A percentile compares a stretch with the other conserved stretches of the same genome.
Conservation (phyloP, 2,329 filamentous ascomycete species). For the Penicillium hordei region DNA sequence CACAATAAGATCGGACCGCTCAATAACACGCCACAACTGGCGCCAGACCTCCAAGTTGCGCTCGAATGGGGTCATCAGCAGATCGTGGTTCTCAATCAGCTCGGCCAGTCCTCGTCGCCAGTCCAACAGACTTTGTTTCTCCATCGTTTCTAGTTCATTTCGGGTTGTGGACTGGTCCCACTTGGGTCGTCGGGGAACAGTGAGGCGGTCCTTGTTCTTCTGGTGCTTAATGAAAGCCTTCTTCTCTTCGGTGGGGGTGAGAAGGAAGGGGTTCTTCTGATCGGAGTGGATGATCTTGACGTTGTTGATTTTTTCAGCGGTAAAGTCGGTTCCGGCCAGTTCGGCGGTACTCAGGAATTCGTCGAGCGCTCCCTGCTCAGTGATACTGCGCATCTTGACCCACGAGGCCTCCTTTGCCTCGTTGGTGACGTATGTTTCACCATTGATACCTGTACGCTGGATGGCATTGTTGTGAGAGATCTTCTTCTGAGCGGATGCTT, state of each 20-base stretch:
- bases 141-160: constrained; percentile 72
- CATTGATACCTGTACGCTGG: constrained; percentile 69
- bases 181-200: constrained; percentile 82
- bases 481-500: constrained; percentile 78
- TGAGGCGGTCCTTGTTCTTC: constrained; percentile 74
- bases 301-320: constrained; percentile 97
- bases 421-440: constrained; percentile 89
- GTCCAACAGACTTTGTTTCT: constrained; percentile 76
- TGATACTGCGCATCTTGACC: constrained; percentile 99
- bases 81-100: constrained; percentile 86
- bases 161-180: constrained; percentile 88
- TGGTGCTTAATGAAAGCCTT: constrained; percentile 76
- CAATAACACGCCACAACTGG: constrained; percentile 96
- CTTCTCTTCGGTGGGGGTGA: constrained; percentile 81
- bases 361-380: constrained; percentile 92
- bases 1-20: constrained; percentile 90
- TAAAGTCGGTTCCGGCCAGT: constrained; percentile 97
- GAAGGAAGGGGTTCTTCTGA: constrained; percentile 90
- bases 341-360: constrained; percentile 96
- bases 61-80: constrained; percentile 97
- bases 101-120: constrained; percentile 92
- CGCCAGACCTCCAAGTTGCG: constrained; percentile 97
- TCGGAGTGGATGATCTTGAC: constrained; percentile 98
- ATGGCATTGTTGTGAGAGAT: constrained; percentile 63
- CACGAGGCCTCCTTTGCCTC: constrained; percentile 86